These are phyloP conservation scores for Venturia carpophila DNA, from an alignment of 2,329 filamentous ascomycete genomes.

Conservation along the genomic window DNA sequence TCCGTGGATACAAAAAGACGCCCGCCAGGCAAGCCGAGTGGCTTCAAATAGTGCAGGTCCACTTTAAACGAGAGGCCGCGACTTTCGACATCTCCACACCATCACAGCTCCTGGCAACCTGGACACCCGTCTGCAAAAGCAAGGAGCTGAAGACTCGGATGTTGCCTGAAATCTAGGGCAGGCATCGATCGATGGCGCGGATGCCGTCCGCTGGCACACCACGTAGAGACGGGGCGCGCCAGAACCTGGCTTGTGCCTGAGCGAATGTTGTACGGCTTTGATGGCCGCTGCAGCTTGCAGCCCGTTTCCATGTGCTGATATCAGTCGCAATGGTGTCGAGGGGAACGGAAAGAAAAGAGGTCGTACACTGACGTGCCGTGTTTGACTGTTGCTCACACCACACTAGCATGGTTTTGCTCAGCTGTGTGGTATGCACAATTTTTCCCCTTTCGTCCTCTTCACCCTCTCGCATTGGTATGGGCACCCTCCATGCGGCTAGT, in stretches of 20 bases:
- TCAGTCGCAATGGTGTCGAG: too few species aligned
- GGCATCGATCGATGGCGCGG: neutral
- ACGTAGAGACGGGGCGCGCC: too few species aligned
- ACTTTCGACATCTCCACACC: too few species aligned
- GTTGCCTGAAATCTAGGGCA: neutral
- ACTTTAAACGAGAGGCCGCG: too few species aligned
- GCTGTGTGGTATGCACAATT: neutral
- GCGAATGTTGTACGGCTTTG: neutral
- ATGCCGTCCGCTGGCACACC: neutral
- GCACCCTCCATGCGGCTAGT: neutral
- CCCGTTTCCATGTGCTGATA: too few species aligned
- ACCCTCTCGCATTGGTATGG: neutral
- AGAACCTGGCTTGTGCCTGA: too few species aligned
- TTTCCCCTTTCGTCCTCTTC: neutral
- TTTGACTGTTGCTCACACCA: neutral
- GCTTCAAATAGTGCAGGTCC: neutral
- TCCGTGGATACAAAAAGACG: too few species aligned
- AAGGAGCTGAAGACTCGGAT: neutral
- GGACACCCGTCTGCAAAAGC: neutral
- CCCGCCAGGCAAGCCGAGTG: neutral
- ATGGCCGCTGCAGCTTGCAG: neutral
- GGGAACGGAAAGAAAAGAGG: too few species aligned
- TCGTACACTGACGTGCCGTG: neutral
- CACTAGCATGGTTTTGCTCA: neutral
- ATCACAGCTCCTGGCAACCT: neutral